Percentiles rank a stretch among this genome's conserved stretches.
Conservation (phyloP, 768 basidiomycete genomes). For the Tricholoma sp. region DNA sequence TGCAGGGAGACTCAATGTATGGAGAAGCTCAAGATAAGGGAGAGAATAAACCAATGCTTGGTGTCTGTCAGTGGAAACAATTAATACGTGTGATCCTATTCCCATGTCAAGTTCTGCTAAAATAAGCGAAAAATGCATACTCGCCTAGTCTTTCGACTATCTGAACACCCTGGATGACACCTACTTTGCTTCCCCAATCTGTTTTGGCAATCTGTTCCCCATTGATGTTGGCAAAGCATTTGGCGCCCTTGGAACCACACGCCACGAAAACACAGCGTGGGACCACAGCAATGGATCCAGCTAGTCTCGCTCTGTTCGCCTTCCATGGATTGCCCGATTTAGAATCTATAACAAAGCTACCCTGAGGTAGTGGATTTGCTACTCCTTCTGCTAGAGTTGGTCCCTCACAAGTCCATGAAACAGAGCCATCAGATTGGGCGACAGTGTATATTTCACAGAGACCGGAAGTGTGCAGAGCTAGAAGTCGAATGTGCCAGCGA, state of each 20-base stretch:
- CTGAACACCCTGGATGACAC: constrained; percentile 43
- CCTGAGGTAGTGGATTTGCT: constrained; percentile 39
- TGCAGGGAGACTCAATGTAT: constrained; percentile 36
- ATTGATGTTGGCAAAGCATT: constrained; percentile 50
- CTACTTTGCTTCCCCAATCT: constrained; percentile 56
- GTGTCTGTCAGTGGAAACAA: constrained; percentile 48
- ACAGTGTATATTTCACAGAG: constrained; percentile 55
- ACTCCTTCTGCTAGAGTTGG: constrained; percentile 34
- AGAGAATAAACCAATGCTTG: constrained; percentile 55
- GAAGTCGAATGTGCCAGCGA: constrained; percentile 49
- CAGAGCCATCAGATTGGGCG: constrained; percentile 26
- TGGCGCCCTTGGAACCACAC: constrained; percentile 54
- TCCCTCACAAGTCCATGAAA: constrained; percentile 33
- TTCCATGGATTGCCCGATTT: constrained; percentile 42
- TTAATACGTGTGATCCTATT: constrained; percentile 47
- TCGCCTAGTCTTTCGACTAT: constrained; percentile 61
- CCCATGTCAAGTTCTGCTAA: constrained; percentile 1
- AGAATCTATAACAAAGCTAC: constrained; percentile 50
- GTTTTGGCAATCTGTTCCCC: constrained; percentile 64
- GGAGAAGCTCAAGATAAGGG: constrained; percentile 54
- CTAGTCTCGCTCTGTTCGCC: constrained; percentile 41
- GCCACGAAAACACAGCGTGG: constrained; percentile 37
- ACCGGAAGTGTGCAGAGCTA: constrained; percentile 58
- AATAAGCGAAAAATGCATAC: constrained; percentile 9
- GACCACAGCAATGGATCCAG: constrained; percentile 22